phyloP scores from a whole-genome alignment of 139 green algal species.

The Coccomyxa sp. region DNA sequence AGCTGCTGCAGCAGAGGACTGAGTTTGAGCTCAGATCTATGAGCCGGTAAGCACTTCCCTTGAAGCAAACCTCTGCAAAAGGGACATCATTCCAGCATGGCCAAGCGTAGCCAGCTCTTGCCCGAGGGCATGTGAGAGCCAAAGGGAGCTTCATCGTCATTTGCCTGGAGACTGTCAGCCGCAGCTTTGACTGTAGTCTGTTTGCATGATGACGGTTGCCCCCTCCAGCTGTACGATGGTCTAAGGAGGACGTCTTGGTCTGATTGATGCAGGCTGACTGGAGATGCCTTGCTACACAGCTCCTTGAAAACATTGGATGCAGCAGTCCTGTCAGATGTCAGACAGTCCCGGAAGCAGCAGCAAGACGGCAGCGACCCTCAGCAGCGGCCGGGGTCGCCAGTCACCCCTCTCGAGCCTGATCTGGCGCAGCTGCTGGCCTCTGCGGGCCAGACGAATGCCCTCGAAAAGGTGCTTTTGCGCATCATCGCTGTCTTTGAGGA shows the following conservation, averaged over 20 bases:
- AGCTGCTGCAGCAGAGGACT: constrained; percentile 5
- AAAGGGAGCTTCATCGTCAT: no score
- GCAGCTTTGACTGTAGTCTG: no score
- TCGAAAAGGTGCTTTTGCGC: neutral
- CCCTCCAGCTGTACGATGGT: no score
- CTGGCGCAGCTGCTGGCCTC: neutral
- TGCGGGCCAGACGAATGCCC: neutral
- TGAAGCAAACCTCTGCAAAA: no score
- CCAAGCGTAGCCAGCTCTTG: no score
- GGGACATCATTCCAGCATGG: no score
- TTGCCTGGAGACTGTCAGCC: no score
- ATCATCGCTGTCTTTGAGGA: no score
- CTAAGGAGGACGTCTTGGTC: neutral
- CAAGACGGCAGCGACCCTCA: neutral
- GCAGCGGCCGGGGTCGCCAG: neutral
- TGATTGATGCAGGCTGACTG: neutral
- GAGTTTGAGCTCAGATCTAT: neutral
- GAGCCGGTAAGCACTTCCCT: neutral
- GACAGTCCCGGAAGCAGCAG: neutral
- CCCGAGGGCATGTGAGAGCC: no score
- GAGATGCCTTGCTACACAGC: neutral
- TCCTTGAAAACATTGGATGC: neutral
- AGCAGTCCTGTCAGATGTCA: neutral
- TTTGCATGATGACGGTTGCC: no score
- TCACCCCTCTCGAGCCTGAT: neutral